Base-by-base conservation (phyloP, 768 basidiomycete genomes). In the Hygrocybe coccinea region DNA sequence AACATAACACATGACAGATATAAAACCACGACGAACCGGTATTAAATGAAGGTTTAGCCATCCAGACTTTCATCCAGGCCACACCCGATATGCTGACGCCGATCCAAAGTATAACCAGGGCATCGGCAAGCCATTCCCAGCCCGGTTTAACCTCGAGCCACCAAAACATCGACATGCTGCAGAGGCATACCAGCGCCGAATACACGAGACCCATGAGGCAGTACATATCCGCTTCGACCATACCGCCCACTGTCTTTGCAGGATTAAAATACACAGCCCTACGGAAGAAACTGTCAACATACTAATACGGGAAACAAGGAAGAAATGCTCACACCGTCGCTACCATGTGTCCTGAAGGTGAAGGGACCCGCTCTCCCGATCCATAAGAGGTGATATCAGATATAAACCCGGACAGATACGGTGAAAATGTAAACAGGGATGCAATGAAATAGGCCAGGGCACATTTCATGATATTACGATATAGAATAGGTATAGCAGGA, bases 61-160 rank as follows among this genome's bases (percentile, higher is more conserved):
- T 91, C 85, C 87, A 91, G 2, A 89, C 80, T 69, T 97, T 98
- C 72, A 86, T 82, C 89, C 91, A 98, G 1, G 94, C 91, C 15
- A 97, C 68, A 3, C 79, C 65, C 48, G 85, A 86, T 79, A 95
- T 89, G 19, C 87, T 84, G 2, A 90, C 61, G 3, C 90, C 94
- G 56, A 99, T 79, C 89, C 90, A 97, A 6, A 83, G 48, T 21
- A 97, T 80, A 10, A 86, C 86, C 19, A 91, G 67, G 39, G 80
- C 63, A 60, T 94, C 90, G 0, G 85, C 92, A 21, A 89, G 67
- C 79, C 83, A 82, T 54, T 87, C 83, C 80, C 78, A 85, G 0
- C 86, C 89, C 3, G 82, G 78, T 45, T 78, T 76, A 12, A 79
- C 69, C 57, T 94, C 89, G 37, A 94, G 76, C 73, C 84, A 84